phyloP scores from a whole-genome alignment of 495 filamentous ascomycete genomes.

The Tuber calosporum region DNA sequence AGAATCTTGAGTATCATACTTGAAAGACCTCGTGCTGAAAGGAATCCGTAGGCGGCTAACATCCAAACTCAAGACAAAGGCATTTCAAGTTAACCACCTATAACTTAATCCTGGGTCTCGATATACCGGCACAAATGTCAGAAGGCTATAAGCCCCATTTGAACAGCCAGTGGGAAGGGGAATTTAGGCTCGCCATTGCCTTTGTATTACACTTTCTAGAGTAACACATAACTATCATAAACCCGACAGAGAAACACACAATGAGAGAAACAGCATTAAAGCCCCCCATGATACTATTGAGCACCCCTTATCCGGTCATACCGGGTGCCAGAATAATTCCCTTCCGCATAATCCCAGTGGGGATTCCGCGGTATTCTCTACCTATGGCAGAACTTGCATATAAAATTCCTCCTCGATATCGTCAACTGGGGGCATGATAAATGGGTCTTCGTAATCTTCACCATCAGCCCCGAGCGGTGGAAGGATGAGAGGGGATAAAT shows the following conservation, averaged over 20 bases:
- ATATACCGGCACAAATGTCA: not conserved
- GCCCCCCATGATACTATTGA: not conserved
- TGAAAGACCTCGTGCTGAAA: not conserved
- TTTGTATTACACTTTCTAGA: not conserved
- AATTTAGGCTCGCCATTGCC: not conserved
- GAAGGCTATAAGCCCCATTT: not conserved
- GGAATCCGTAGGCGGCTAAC: not conserved
- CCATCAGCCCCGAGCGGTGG: not conserved
- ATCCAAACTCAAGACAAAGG: not conserved
- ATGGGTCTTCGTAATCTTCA: conserved; percentile 18
- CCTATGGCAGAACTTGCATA: conserved; percentile 20
- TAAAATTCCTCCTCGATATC: conserved; percentile 36
- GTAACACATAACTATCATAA: not conserved
- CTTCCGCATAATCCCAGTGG: not conserved
- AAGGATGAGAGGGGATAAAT: conserved; percentile 5
- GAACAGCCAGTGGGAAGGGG: not conserved
- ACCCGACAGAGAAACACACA: not conserved
- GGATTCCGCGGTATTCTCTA: not conserved
- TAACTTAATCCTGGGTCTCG: not conserved
- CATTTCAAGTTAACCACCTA: not conserved
- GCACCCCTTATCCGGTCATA: not conserved
- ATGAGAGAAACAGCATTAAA: not conserved
- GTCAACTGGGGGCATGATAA: conserved; percentile 15
- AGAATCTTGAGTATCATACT: too few species aligned
- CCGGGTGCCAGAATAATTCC: not conserved